Conservation (phyloP, 768 basidiomycete genomes). For the Phylloporus rhodoxanthus region DNA sequence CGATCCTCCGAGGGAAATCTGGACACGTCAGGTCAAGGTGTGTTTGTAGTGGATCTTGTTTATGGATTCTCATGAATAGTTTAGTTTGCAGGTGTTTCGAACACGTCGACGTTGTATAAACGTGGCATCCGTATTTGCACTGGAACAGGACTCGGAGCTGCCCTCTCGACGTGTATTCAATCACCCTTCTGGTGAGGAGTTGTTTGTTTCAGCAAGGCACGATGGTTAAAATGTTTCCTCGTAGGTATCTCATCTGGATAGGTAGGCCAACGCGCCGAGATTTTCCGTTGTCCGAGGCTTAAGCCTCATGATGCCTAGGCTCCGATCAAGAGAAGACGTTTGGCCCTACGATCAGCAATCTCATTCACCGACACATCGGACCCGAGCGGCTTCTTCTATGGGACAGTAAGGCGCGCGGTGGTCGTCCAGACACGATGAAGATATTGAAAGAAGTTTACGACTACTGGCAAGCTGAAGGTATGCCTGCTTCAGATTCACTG, state of each 20-base stretch:
- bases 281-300: conserved; percentile 4
- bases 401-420: conserved; percentile 71
- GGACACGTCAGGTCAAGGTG: conserved; percentile 80
- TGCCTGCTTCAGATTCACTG: not conserved
- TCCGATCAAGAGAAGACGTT: conserved; percentile 83
- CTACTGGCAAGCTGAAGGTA: conserved; percentile 69
- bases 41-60: conserved; percentile 2
- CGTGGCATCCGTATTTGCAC: conserved; percentile 79
- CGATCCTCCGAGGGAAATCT: conserved; percentile 62
- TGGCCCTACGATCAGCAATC: conserved; percentile 68
- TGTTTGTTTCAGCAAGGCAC: not conserved
- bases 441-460: conserved; percentile 62
- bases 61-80: conserved; percentile 3
- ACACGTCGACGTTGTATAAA: conserved; percentile 73
- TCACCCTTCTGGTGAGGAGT: conserved; percentile 57
- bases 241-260: conserved; percentile 77
- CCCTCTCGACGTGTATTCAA: conserved; percentile 73
- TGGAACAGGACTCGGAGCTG: conserved; percentile 76
- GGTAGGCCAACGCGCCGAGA: conserved; percentile 31
- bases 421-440: conserved; percentile 74
- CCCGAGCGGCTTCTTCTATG: conserved; percentile 71
- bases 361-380: conserved; percentile 65
- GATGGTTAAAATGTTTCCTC: conserved; percentile 1
- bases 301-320: conserved; percentile 33
- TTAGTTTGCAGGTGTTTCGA: conserved; percentile 76